Conservation (phyloP, 1,284 basidiomycete species). For the Pulveroboletus sp. region DNA sequence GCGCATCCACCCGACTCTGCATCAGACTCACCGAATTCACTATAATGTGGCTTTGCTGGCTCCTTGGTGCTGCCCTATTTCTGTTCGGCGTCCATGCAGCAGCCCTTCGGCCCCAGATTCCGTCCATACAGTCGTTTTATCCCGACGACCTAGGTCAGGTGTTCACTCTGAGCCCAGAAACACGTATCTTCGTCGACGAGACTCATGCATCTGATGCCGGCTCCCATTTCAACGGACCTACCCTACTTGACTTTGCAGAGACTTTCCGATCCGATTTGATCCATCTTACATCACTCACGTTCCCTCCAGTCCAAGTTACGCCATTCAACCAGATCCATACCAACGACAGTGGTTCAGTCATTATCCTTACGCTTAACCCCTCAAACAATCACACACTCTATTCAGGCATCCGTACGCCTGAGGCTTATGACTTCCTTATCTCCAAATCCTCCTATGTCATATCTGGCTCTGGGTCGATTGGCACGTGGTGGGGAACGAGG, state of each 20-base stretch:
- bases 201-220: background rate
- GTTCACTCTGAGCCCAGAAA: constrained; percentile 23
- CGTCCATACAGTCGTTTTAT: constrained; percentile 28
- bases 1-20: background rate
- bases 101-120: constrained; percentile 27
- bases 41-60: constrained; percentile 6
- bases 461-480: constrained; percentile 35
- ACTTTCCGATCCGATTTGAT: constrained; percentile 28
- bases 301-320: constrained; percentile 18
- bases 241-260: constrained; percentile 28
- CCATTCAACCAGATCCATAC: background rate
- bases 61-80: constrained; percentile 1
- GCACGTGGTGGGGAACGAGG: constrained; percentile 43
- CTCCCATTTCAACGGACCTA: constrained; percentile 9
- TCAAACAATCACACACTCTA: constrained; percentile 29
- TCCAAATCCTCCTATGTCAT: constrained; percentile 32
- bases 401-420: constrained; percentile 35
- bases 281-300: constrained; percentile 19
- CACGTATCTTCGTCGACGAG: constrained; percentile 28
- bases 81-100: background rate
- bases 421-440: constrained; percentile 39
- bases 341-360: constrained; percentile 4
- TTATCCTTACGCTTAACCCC: constrained; percentile 29
- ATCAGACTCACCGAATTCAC: no score
- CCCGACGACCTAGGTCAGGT: constrained; percentile 2